These are phyloP conservation scores for Cytospora chrysosperma DNA, from an alignment of 2,329 filamentous ascomycete genomes.

Conservation along the genomic window DNA sequence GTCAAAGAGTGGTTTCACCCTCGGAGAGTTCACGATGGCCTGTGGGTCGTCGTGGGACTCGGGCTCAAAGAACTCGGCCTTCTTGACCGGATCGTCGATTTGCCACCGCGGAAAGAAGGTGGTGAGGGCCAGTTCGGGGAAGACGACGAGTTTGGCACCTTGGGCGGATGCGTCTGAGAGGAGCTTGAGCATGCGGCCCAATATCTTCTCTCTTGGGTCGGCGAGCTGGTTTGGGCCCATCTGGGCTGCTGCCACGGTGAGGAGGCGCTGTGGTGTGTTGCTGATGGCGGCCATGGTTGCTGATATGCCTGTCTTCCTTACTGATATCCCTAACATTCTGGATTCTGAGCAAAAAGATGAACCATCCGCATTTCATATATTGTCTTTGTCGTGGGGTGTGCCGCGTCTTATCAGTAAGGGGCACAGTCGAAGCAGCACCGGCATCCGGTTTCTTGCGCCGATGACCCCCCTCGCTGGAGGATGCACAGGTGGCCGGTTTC, in stretches of 20 bases:
- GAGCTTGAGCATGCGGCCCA: conserved; percentile 50
- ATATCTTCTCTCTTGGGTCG: conserved; percentile 41
- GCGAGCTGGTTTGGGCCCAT: conserved; percentile 46
- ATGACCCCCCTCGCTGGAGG: conserved; percentile 1
- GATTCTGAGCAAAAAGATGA: background rate
- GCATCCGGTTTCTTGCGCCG: conserved; percentile 2
- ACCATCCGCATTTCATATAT: background rate
- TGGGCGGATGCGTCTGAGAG: conserved; percentile 45
- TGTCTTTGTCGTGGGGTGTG: background rate
- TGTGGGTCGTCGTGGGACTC: conserved; percentile 36
- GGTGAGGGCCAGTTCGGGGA: conserved; percentile 54
- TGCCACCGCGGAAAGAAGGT: conserved; percentile 57
- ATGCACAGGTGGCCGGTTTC: background rate
- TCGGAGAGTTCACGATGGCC: conserved; percentile 39
- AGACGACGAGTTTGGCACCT: conserved; percentile 50
- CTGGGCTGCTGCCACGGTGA: conserved; percentile 52
- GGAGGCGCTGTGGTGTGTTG: conserved; percentile 18
- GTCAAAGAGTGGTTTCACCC: conserved; percentile 49
- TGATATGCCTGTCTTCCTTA: background rate
- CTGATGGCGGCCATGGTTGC: conserved; percentile 10
- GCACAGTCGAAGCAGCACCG: background rate
- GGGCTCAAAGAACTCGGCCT: conserved; percentile 52
- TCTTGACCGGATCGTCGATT: conserved; percentile 42
- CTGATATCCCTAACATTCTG: background rate
- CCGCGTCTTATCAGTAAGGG: conserved; percentile 11